Evolutionary conservation across 2,329 filamentous ascomycete species (phyloP).

Genomic region (Fusarium foetens): DNA sequence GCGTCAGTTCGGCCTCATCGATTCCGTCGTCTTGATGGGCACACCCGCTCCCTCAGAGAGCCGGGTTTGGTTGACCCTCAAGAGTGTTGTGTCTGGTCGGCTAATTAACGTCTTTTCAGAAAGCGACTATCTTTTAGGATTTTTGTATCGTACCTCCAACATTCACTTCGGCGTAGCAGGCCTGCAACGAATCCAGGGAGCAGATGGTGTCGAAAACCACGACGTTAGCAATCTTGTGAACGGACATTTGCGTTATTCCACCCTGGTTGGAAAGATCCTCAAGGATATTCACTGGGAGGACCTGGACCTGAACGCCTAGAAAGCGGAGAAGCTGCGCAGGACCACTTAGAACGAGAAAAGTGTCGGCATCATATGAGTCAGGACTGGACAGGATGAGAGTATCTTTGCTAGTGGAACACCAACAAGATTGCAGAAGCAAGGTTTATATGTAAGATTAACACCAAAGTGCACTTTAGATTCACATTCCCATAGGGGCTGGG

Average conservation of each 20-base stretch:
- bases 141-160: slow-evolving; percentile 85
- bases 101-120: slow-evolving; percentile 92
- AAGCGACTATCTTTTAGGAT: slow-evolving; percentile 88
- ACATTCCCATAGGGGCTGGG: slow-evolving; percentile 15
- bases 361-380: slow-evolving; percentile 26
- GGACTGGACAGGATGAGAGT: slow-evolving; percentile 11
- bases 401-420: slow-evolving; percentile 12
- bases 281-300: slow-evolving; percentile 76
- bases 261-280: slow-evolving; percentile 73
- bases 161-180: slow-evolving; percentile 87
- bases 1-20: slow-evolving; percentile 84
- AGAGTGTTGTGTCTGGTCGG: slow-evolving; percentile 81
- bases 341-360: slow-evolving; percentile 35
- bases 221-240: slow-evolving; percentile 72
- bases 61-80: slow-evolving; percentile 79
- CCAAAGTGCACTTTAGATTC: slow-evolving; percentile 25
- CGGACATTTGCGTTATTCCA: slow-evolving; percentile 77
- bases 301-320: slow-evolving; percentile 55
- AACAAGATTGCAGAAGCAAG: slow-evolving; percentile 6
- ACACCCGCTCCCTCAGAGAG: slow-evolving; percentile 79
- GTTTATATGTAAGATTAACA: slow-evolving; percentile 37
- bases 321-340: slow-evolving; percentile 38
- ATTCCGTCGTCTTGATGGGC: slow-evolving; percentile 87
- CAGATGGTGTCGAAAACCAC: slow-evolving; percentile 74
- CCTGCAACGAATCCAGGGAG: slow-evolving; percentile 76